These are phyloP conservation scores for Tetrahymena malaccensis DNA, from an alignment of 73 alveolate species.

Conservation along the genomic window DNA sequence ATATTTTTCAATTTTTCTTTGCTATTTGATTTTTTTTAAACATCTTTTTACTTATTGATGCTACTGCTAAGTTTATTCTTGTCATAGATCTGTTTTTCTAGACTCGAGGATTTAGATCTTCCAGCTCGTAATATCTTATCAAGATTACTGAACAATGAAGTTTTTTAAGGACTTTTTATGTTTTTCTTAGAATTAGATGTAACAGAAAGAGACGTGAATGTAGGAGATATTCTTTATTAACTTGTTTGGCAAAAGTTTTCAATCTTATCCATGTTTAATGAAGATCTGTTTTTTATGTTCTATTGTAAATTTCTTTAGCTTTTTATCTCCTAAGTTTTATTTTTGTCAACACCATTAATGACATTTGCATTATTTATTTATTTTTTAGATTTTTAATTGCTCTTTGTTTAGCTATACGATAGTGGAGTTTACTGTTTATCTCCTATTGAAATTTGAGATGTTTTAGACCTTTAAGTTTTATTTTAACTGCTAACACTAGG, in stretches of 20 bases:
- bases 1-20: not conserved
- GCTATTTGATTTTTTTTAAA: not conserved
- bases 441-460: not conserved
- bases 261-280: not conserved
- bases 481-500: not conserved
- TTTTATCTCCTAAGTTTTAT: too few relatives aligned
- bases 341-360: not conserved
- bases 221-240: not conserved
- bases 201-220: not conserved
- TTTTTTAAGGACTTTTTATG: not conserved
- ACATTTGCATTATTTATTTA: not conserved
- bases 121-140: not conserved
- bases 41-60: not conserved
- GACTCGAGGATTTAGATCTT: not conserved
- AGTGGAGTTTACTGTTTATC: not conserved
- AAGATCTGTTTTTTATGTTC: not conserved
- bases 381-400: not conserved
- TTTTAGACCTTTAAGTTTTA: not conserved
- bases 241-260: not conserved
- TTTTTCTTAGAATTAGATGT: not conserved
- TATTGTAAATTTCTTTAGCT: not conserved
- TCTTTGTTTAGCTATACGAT: not conserved
- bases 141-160: not conserved
- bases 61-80: not conserved
- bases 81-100: not conserved